Percentiles rank a stretch among this genome's conserved stretches.
These are phyloP conservation scores for Chrysophaeum taylorii DNA, from an alignment of 352 stramenopile genomes.

Conservation along the genomic window DNA sequence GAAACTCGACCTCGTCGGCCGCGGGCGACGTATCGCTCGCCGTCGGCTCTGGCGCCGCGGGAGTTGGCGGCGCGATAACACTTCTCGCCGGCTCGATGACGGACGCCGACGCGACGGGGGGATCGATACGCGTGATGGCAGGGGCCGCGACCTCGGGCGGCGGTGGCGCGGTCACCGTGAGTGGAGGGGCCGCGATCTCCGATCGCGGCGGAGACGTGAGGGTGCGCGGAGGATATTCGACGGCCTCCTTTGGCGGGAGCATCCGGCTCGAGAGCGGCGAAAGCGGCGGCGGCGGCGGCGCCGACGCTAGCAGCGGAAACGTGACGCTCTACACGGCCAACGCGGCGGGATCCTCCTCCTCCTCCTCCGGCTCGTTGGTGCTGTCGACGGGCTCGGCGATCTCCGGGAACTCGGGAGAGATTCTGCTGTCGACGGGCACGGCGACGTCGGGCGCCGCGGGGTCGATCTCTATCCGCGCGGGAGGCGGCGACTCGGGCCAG, in stretches of 20 bases:
- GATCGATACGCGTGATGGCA: slow-evolving; percentile 1
- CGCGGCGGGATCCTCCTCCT: slow-evolving; percentile 31
- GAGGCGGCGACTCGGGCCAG: slow-evolving; percentile 19
- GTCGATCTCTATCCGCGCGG: slow-evolving; percentile 4
- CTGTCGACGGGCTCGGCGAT: background rate
- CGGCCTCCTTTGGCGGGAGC: background rate
- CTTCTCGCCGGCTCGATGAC: slow-evolving; percentile 29
- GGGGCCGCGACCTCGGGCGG: background rate
- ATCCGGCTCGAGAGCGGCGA: background rate
- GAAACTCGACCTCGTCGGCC: slow-evolving; percentile 21
- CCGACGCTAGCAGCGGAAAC: slow-evolving; percentile 22
- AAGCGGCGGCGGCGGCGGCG: background rate
- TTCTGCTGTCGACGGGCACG: slow-evolving; percentile 25
- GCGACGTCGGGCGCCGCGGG: slow-evolving; percentile 23
- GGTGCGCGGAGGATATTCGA: slow-evolving; percentile 1
- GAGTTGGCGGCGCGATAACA: slow-evolving; percentile 24
- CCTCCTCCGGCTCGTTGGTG: slow-evolving; percentile 34
- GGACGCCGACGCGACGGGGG: slow-evolving; percentile 33
- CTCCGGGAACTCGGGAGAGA: slow-evolving; percentile 9
- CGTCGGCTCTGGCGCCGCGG: slow-evolving; percentile 27
- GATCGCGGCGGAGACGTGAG: slow-evolving; percentile 4
- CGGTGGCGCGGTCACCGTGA: slow-evolving; percentile 6
- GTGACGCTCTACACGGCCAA: slow-evolving; percentile 29
- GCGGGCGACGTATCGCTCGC: slow-evolving; percentile 37
- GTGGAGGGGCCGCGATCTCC: slow-evolving; percentile 9